These are phyloP conservation scores for Amanita subjunquillea DNA, from an alignment of 768 basidiomycete genomes.

Conservation along the genomic window DNA sequence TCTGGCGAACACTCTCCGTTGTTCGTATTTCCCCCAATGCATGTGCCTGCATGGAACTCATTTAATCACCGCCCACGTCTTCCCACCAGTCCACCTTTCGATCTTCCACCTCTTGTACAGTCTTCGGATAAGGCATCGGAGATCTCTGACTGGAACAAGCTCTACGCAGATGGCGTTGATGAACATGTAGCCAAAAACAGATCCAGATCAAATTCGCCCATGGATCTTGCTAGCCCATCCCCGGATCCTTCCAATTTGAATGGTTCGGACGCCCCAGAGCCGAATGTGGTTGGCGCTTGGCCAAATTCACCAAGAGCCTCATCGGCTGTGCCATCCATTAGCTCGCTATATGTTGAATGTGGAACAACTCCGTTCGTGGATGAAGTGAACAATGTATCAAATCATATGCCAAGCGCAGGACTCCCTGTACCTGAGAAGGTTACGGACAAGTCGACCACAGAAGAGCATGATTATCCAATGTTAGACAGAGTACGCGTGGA, in stretches of 20 bases:
- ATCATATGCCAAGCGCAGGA: background rate
- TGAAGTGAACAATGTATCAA: background rate
- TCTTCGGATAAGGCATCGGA: background rate
- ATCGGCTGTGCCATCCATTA: slow-evolving; percentile 10
- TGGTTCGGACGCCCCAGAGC: slow-evolving; percentile 18
- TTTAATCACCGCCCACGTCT: background rate
- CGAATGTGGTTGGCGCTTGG: slow-evolving; percentile 32
- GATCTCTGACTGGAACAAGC: background rate
- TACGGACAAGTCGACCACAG: background rate
- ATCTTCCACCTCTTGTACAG: slow-evolving; percentile 3
- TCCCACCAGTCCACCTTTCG: slow-evolving; percentile 4
- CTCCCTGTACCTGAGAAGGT: background rate
- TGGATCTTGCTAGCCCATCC: slow-evolving; percentile 8
- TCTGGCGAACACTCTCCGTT: slow-evolving; percentile 1
- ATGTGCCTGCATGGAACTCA: slow-evolving; percentile 3
- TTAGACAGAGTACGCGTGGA: background rate
- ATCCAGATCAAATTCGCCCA: slow-evolving; percentile 4
- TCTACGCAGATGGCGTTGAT: background rate
- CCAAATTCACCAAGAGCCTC: slow-evolving; percentile 26
- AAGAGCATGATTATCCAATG: background rate
- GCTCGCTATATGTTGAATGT: slow-evolving; percentile 6
- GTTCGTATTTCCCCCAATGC: slow-evolving; percentile 6
- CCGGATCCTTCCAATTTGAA: slow-evolving; percentile 1
- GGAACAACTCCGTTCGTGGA: background rate
- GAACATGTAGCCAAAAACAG: background rate